phyloP scores from a whole-genome alignment of 2,329 filamentous ascomycete genomes.

The Parastagonospora avenae region DNA sequence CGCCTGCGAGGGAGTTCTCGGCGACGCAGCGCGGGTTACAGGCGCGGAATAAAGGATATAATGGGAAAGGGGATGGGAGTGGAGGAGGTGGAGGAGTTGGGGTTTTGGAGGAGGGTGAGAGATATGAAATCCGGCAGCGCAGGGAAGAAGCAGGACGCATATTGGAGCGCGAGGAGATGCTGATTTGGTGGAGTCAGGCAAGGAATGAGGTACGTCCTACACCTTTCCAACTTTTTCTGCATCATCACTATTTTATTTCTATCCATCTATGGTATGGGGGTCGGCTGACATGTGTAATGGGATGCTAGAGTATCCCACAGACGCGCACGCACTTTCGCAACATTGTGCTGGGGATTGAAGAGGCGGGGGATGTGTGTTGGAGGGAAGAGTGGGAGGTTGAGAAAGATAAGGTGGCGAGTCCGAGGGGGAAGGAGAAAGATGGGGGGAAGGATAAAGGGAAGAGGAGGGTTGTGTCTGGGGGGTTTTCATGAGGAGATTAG shows the following conservation, averaged over 20 bases:
- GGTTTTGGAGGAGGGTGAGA: no score
- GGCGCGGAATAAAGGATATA: constrained; percentile 26
- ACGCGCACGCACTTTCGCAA: constrained; percentile 40
- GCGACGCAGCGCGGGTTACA: constrained; percentile 34
- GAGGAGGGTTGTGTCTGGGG: constrained; percentile 17
- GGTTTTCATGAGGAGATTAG: constrained; percentile 2
- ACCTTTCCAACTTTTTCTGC: background rate
- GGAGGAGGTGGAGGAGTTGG: no score
- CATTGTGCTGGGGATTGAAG: constrained; percentile 34
- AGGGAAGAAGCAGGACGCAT: constrained; percentile 39
- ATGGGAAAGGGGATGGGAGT: background rate
- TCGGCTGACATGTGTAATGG: background rate
- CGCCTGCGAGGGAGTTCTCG: constrained; percentile 13
- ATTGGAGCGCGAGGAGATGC: constrained; percentile 43
- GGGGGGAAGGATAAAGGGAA: no score
- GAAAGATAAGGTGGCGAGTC: constrained; percentile 10
- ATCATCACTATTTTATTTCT: background rate
- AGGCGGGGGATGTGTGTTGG: constrained; percentile 12
- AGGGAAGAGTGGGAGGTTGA: constrained; percentile 26
- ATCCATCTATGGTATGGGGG: background rate
- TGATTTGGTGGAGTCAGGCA: constrained; percentile 40
- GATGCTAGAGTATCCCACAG: constrained; percentile 30
- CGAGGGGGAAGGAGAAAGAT: constrained; percentile 21
- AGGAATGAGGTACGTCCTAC: constrained; percentile 39
- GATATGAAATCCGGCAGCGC: constrained; percentile 32